Evolutionary conservation across 306 rosid genomes (phyloP).

Genomic region (Citrullus mucosospermus): DNA sequence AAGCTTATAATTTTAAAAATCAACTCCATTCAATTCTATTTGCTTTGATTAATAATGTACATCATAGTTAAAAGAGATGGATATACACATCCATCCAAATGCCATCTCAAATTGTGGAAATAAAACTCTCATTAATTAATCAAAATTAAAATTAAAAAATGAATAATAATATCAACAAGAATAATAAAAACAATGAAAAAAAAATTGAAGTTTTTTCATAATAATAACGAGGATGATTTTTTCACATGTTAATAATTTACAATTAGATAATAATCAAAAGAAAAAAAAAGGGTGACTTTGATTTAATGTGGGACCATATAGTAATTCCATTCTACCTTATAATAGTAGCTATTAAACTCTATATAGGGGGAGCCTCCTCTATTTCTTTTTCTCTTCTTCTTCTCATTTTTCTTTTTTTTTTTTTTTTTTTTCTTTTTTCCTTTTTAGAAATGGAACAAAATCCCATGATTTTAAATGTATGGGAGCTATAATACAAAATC

Average conservation of each 20-base stretch:
- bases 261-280: neutral
- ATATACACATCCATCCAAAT: no score
- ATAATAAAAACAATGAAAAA: neutral
- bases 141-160: no score
- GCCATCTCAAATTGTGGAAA: no score
- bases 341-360: neutral
- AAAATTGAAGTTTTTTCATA: neutral
- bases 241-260: neutral
- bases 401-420: no score
- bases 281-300: neutral
- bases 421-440: neutral
- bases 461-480: neutral
- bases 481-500: conserved; percentile 1
- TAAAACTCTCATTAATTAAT: no score
- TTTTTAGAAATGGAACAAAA: neutral
- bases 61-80: no score
- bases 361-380: neutral
- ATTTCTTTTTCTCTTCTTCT: neutral
- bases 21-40: no score
- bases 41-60: no score
- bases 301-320: neutral
- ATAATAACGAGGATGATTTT: neutral
- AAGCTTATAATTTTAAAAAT: no score
- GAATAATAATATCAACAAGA: no score
- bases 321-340: neutral